phyloP scores from a whole-genome alignment of 306 rosid species.

The Cyclanthera cordifolia region DNA sequence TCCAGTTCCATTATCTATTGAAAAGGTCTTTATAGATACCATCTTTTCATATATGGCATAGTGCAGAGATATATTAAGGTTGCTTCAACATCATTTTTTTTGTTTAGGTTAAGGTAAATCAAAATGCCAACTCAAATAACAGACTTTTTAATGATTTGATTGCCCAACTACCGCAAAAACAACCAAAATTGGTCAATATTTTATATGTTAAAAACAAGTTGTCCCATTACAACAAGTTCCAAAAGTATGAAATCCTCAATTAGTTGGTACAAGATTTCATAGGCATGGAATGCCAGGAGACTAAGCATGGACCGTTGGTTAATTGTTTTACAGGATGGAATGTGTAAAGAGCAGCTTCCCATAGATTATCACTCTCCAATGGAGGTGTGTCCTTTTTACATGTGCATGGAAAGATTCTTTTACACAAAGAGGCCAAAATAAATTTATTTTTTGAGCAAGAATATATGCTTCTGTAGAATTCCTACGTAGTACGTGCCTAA shows the following conservation, averaged over 20 bases:
- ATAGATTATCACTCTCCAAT: constrained; percentile 37
- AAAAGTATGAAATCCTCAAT: not conserved
- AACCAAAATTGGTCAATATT: not conserved
- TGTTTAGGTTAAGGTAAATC: not conserved
- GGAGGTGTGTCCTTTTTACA: constrained; percentile 34
- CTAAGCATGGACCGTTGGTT: not conserved
- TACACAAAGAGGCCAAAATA: not conserved
- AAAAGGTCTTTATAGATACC: not conserved
- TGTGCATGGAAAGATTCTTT: not conserved
- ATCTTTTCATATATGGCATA: not conserved
- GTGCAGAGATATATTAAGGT: not conserved
- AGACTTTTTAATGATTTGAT: not conserved
- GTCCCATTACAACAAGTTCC: not conserved
- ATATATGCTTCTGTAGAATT: not conserved
- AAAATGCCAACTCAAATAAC: not conserved
- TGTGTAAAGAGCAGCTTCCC: constrained; percentile 18
- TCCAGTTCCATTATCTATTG: not conserved
- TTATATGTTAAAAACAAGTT: not conserved
- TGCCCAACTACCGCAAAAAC: not conserved
- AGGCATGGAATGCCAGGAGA: not conserved
- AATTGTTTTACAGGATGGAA: constrained; percentile 33
- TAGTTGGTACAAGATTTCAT: not conserved
- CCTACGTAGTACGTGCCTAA: not conserved
- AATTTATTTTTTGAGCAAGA: not conserved
- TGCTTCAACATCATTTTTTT: not conserved